These are phyloP conservation scores for Suhomyces terraborum DNA, from an alignment of 1,139 yeast genomes.

Conservation along the genomic window DNA sequence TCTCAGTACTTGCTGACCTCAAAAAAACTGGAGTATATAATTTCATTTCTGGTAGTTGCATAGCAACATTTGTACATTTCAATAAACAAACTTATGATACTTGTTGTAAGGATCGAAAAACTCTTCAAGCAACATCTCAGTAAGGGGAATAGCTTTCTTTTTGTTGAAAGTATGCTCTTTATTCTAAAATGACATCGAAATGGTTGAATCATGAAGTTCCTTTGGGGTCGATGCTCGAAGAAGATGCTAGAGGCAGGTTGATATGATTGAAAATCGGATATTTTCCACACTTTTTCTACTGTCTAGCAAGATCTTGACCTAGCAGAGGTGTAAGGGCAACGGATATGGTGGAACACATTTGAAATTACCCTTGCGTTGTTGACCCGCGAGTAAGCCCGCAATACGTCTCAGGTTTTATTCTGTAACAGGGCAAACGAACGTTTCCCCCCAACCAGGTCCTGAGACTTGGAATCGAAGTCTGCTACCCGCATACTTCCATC, in stretches of 20 bases:
- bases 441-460: constrained; percentile 63
- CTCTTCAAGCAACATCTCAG: neutral
- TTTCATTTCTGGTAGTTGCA: constrained; percentile 10
- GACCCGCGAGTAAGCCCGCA: too few species aligned
- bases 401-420: too few species aligned
- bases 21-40: neutral
- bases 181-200: constrained; percentile 49
- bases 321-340: constrained; percentile 59
- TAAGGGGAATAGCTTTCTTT: neutral
- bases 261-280: constrained; percentile 41
- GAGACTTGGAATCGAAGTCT: constrained; percentile 56
- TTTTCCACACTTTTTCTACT: constrained; percentile 45
- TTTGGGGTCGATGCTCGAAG: constrained; percentile 39
- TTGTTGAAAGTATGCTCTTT: too few species aligned
- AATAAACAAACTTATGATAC: neutral
- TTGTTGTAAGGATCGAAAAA: neutral
- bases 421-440: constrained; percentile 55
- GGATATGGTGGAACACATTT: constrained; percentile 39
- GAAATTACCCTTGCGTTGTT: constrained; percentile 19
- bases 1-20: neutral
- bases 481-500: constrained; percentile 58
- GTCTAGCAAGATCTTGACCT: constrained; percentile 55
- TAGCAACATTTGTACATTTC: constrained; percentile 6
- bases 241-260: constrained; percentile 61
- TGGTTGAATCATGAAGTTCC: constrained; percentile 45